A percentile compares a stretch with the other conserved stretches of the same genome.
phyloP scores from a whole-genome alignment of 306 rosid genomes.

The Chamaecrista fasciculata region DNA sequence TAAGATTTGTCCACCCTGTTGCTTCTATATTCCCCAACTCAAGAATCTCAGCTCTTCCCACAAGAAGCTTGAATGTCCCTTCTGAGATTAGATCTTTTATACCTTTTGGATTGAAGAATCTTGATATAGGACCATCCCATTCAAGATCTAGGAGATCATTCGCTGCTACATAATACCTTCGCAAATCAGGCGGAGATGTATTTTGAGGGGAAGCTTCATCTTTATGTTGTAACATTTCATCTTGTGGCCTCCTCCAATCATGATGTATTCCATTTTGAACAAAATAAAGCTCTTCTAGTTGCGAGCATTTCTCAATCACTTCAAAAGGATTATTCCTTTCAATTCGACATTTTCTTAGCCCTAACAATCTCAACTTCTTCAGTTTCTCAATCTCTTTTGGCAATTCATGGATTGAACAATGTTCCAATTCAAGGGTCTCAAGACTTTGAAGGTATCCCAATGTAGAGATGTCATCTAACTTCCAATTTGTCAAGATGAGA shows the following conservation, averaged over 20 bases:
- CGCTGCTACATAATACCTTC: background rate
- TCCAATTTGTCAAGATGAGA: background rate
- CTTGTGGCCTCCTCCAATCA: background rate
- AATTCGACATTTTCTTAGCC: background rate
- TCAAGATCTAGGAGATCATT: background rate
- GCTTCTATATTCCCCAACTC: background rate
- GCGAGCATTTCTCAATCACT: background rate
- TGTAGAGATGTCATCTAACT: background rate
- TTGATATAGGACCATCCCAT: background rate
- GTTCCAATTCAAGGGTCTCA: background rate
- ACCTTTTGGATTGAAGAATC: background rate
- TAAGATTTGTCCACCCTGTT: constrained; percentile 1
- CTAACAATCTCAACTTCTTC: constrained; percentile 21
- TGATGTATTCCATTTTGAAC: too few relatives aligned
- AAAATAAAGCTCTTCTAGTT: background rate
- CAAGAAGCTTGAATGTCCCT: background rate
- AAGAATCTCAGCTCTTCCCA: constrained; percentile 8
- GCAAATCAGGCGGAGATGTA: constrained; percentile 5
- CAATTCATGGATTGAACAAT: background rate
- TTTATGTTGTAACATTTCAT: background rate
- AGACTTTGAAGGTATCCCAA: background rate
- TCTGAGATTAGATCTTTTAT: background rate
- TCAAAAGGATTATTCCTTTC: background rate
- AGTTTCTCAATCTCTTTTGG: background rate
- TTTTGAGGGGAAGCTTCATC: background rate